Conservation (phyloP, 2,329 filamentous ascomycete species). For the Fusarium xylarioides region DNA sequence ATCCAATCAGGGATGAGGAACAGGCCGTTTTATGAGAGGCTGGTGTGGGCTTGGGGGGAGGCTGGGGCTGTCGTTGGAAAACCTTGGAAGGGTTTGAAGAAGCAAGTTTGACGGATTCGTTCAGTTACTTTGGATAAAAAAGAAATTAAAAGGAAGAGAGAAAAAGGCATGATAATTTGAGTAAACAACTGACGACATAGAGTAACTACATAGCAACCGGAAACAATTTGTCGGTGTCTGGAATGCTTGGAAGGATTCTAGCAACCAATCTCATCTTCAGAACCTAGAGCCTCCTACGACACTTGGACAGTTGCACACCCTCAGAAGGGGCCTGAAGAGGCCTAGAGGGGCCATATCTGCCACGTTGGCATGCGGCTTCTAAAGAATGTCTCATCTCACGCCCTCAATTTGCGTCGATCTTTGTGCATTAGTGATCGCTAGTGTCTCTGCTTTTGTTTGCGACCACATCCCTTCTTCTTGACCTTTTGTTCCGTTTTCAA, state of each 20-base stretch:
- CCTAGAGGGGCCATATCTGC: slow-evolving; percentile 7
- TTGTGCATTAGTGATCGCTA: slow-evolving; percentile 20
- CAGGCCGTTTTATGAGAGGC: slow-evolving; percentile 21
- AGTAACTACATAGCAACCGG: slow-evolving; percentile 22
- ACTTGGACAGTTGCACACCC: slow-evolving; percentile 4
- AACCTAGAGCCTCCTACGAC: slow-evolving; percentile 21
- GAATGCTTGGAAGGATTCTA: slow-evolving; percentile 19
- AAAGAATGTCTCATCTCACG: slow-evolving; percentile 27
- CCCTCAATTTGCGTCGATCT: slow-evolving; percentile 25
- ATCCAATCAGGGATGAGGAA: slow-evolving; percentile 11
- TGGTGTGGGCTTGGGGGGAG: slow-evolving; percentile 5
- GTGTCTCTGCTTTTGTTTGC: slow-evolving; percentile 1
- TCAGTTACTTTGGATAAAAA: background rate
- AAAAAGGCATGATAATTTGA: background rate
- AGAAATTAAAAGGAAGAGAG: background rate
- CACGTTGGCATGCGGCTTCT: slow-evolving; percentile 28
- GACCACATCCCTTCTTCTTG: slow-evolving; percentile 3
- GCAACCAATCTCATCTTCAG: slow-evolving; percentile 8
- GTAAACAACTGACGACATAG: slow-evolving; percentile 17
- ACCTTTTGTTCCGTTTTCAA: background rate
- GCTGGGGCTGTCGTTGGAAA: slow-evolving; percentile 3
- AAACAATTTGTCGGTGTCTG: slow-evolving; percentile 16
- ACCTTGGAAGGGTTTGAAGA: slow-evolving; percentile 1
- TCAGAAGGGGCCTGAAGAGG: background rate
- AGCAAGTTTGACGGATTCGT: background rate